Percentiles rank a stretch among this genome's conserved stretches.
Evolutionary conservation across 345 rosid genomes (phyloP).

Genomic region (Brassica juncea): DNA sequence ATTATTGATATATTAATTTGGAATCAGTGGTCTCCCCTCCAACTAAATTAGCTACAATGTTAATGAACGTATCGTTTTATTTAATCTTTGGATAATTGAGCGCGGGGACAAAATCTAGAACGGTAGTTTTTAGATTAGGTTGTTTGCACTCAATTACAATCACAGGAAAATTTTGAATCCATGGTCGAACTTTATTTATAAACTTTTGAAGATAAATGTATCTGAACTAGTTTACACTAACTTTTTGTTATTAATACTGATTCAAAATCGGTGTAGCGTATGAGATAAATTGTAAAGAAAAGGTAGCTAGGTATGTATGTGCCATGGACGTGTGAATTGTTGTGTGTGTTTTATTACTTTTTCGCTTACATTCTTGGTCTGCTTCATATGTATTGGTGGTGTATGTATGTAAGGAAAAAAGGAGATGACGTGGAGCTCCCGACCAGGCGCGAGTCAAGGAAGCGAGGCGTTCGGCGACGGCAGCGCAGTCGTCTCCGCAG

Average conservation of each 20-base stretch:
- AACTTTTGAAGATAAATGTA: background rate
- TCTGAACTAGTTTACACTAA: background rate
- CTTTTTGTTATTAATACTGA: background rate
- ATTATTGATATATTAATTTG: background rate
- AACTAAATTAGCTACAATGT: background rate
- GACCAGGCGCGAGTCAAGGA: slow-evolving; percentile 57
- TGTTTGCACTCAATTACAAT: background rate
- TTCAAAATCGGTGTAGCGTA: background rate
- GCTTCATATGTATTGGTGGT: background rate
- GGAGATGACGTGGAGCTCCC: slow-evolving; percentile 43
- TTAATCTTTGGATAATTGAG: background rate
- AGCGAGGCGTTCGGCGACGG: slow-evolving; percentile 83
- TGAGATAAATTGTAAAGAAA: background rate
- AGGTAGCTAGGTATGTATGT: background rate
- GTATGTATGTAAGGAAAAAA: background rate
- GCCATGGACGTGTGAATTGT: background rate
- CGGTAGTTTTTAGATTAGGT: background rate
- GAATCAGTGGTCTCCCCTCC: background rate
- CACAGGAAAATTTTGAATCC: background rate
- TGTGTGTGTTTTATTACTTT: background rate
- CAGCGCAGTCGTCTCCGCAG: slow-evolving; percentile 66
- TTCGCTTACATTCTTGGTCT: background rate
- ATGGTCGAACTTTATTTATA: background rate
- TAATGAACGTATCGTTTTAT: background rate
- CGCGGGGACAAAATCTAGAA: background rate